Evolutionary conservation across 2,329 filamentous ascomycete genomes (phyloP), one percentile per base, ranked within the genome.

Genomic region (Lachnellula cervina): DNA sequence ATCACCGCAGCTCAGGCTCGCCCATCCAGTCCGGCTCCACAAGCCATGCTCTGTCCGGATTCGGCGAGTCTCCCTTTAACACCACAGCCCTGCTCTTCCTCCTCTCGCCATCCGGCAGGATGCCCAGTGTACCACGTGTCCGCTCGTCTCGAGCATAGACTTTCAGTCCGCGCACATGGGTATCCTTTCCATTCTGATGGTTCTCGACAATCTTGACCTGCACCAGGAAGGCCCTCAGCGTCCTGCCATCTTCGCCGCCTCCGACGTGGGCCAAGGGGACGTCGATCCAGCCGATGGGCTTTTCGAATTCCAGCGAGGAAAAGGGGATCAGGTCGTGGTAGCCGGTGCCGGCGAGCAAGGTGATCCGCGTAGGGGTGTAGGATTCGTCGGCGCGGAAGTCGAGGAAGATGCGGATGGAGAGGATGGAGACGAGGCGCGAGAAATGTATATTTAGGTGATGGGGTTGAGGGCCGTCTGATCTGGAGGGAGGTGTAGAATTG

Each of bases 151-250:
- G 59, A 16, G 81, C 81, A 62, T 83, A 99, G 9, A 97, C 87
- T 74, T 96, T 95, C 71, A 99, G 81, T 2, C 91, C 93, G 16
- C 94, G 82, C 23, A 99, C 81, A 76, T 99, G 94, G n/a, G 94
- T 99, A 70, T 99, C 94, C 71, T 99, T 99, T 61, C 94, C 94
- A 71, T 99, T 99, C 74, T 99, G 94, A 71, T 99, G 94, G 69
- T 99, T 99, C 74, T 97, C 94, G 51, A 93, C 81, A 49, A 99
- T 87, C 63, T 89, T 86, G 67, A 97, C 86, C 71, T 97, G 92
- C 28, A 99, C 80, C 32, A 97, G 83, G 74, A 93, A 96, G 16
- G 89, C 91, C 58, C 92, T 84, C 17, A 97, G 81, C 1, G 92
- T 88, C 65, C 86, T 88, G 42, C 81, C 87, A 66, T 84, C 84